phyloP scores from a whole-genome alignment of 352 stramenopile species.

The Phytophthora aleatoria region DNA sequence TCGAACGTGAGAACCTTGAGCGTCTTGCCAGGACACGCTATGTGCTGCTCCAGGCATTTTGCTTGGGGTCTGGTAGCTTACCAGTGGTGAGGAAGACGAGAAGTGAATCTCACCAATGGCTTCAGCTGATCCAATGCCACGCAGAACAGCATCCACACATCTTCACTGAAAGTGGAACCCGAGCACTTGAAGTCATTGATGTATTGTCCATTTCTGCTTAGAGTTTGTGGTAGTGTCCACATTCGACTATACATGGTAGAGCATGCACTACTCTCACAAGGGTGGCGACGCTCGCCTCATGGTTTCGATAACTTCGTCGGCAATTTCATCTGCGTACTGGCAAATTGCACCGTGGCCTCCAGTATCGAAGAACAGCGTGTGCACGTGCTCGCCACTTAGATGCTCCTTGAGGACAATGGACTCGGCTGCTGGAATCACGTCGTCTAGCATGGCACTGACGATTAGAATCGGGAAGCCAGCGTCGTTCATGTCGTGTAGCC shows the following conservation, averaged over 20 bases:
- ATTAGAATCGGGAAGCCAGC: slow-evolving; percentile 56
- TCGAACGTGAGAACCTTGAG: too few relatives aligned
- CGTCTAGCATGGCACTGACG: slow-evolving; percentile 50
- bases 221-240: slow-evolving; percentile 17
- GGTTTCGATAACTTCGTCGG: slow-evolving; percentile 35
- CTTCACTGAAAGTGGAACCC: neutral
- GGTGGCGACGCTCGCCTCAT: slow-evolving; percentile 27
- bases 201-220: slow-evolving; percentile 34
- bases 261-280: slow-evolving; percentile 18
- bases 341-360: slow-evolving; percentile 53
- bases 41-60: too few relatives aligned
- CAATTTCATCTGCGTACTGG: slow-evolving; percentile 54
- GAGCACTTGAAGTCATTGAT: slow-evolving; percentile 16
- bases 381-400: slow-evolving; percentile 47
- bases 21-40: too few relatives aligned
- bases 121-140: neutral
- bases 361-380: slow-evolving; percentile 49
- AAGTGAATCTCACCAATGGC: neutral
- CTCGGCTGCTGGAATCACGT: slow-evolving; percentile 50
- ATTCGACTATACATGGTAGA: slow-evolving; percentile 10
- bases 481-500: slow-evolving; percentile 45
- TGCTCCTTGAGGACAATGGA: slow-evolving; percentile 40
- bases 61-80: too few relatives aligned
- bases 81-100: neutral
- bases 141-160: neutral